phyloP scores from a whole-genome alignment of 129 eudicot species.

The Tagetes erecta region DNA sequence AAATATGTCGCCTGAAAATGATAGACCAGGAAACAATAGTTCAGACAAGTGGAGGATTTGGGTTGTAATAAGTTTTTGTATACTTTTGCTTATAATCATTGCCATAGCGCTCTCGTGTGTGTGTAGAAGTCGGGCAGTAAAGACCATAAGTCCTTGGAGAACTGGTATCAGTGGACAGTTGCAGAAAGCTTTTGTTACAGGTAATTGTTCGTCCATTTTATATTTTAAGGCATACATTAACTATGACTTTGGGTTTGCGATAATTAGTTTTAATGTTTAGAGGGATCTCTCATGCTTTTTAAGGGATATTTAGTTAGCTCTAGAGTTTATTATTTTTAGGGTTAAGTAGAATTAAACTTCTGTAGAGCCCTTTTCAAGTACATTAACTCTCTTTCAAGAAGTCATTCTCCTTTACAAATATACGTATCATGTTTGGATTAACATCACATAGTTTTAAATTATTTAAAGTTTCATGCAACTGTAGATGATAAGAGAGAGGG shows the following conservation, averaged over 20 bases:
- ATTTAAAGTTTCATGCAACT: neutral
- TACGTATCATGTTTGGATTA: neutral
- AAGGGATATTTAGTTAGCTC: neutral
- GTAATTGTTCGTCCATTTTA: conserved; percentile 29
- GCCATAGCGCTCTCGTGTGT: conserved; percentile 39
- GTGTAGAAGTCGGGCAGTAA: conserved; percentile 61
- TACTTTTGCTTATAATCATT: conserved; percentile 41
- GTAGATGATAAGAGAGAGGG: neutral
- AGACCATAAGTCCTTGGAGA: conserved; percentile 75
- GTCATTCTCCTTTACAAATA: neutral
- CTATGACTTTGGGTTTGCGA: neutral
- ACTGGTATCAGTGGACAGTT: conserved; percentile 86
- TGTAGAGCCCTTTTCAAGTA: neutral
- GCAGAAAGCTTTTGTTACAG: conserved; percentile 88
- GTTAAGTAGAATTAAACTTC: neutral
- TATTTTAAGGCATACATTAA: conserved; percentile 14
- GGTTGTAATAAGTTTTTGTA: conserved; percentile 40
- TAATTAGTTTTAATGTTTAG: neutral
- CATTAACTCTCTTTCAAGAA: neutral
- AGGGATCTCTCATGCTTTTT: neutral
- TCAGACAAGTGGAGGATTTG: conserved; percentile 44
- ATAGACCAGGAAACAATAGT: conserved; percentile 14
- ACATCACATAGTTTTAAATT: neutral
- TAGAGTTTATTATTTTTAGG: neutral
- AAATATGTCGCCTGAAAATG: conserved; percentile 19